These are phyloP conservation scores for Medicago ruthenica DNA, from an alignment of 306 rosid species.

Conservation along the genomic window DNA sequence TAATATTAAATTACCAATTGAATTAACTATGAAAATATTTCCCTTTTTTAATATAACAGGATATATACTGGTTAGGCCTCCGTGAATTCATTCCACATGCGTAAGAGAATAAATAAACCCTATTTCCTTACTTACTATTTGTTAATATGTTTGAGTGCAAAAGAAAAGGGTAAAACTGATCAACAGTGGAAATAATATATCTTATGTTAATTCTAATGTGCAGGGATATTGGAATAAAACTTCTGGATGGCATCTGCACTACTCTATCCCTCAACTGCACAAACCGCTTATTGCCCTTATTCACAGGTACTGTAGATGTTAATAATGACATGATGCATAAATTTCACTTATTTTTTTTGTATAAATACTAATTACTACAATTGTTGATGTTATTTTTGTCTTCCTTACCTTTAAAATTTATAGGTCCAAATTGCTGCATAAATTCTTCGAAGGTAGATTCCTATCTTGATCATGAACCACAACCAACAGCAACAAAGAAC, in stretches of 20 bases:
- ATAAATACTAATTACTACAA: not conserved
- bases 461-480: constrained; percentile 67
- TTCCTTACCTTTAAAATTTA: constrained; percentile 13
- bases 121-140: not conserved
- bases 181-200: not conserved
- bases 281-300: constrained; percentile 43
- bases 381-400: not conserved
- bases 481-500: constrained; percentile 80
- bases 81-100: constrained; percentile 58
- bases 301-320: constrained; percentile 62
- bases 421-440: constrained; percentile 83
- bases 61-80: constrained; percentile 57
- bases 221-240: constrained; percentile 49
- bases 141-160: no score
- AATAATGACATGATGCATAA: not conserved
- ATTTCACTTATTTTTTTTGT: not conserved
- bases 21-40: not conserved
- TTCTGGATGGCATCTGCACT: constrained; percentile 53
- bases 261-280: constrained; percentile 59
- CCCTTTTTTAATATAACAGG: constrained; percentile 50
- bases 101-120: constrained; percentile 43
- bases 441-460: constrained; percentile 56
- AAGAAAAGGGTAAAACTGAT: no score
- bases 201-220: constrained; percentile 23
- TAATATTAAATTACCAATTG: no score